phyloP scores from a whole-genome alignment of 371 early-diverging fungal genomes.

The Lichtheimia hyalospora region DNA sequence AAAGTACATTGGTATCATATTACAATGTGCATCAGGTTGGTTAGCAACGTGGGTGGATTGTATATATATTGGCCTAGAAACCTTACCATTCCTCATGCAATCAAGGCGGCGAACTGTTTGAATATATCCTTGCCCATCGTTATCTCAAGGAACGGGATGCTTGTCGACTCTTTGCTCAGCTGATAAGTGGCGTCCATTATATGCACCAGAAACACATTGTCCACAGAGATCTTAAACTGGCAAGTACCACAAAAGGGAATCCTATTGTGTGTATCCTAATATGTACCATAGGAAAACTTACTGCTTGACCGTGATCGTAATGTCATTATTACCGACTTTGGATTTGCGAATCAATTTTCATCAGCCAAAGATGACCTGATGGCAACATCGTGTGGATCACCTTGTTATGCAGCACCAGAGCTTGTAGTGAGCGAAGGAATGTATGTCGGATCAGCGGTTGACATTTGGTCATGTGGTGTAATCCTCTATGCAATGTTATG shows the following conservation, averaged over 20 bases:
- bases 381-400: conserved; percentile 95
- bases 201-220: conserved; percentile 89
- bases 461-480: conserved; percentile 96
- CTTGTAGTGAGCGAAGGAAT: conserved; percentile 95
- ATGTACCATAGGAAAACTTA: conserved; percentile 71
- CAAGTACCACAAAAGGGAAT: conserved; percentile 30
- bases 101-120: conserved; percentile 92
- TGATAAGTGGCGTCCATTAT: conserved; percentile 88
- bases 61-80: too few relatives aligned
- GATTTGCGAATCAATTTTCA: conserved; percentile 95
- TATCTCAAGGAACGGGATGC: conserved; percentile 92
- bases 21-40: conserved; percentile 92
- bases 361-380: conserved; percentile 73
- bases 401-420: conserved; percentile 99
- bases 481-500: conserved; percentile 96
- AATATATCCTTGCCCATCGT: conserved; percentile 93
- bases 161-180: conserved; percentile 90
- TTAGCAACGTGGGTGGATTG: too few relatives aligned
- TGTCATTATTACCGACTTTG: conserved; percentile 99
- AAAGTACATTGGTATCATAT: conserved; percentile 92
- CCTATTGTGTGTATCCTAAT: neutral
- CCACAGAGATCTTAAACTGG: conserved; percentile 95
- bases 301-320: conserved; percentile 85
- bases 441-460: conserved; percentile 97
- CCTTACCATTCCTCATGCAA: neutral